Evolutionary conservation across 495 filamentous ascomycete genomes (phyloP).

Genomic region (Neurospora terricola): DNA sequence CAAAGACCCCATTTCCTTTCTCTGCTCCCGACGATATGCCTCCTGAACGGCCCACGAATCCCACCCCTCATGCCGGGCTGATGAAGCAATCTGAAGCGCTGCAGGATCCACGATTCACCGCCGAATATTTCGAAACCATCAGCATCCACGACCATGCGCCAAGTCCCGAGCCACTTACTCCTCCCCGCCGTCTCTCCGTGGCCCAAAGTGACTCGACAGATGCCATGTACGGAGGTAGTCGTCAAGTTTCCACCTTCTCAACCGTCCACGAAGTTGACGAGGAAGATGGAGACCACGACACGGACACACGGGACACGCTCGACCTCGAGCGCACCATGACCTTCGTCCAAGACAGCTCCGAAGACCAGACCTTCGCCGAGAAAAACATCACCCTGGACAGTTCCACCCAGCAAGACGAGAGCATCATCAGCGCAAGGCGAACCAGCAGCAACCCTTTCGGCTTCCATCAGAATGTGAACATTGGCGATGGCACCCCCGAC

Average conservation of each 20-base stretch:
- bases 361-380: not conserved
- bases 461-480: not conserved
- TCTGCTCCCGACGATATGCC: not conserved
- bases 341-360: not conserved
- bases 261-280: not conserved
- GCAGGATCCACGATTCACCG: not conserved
- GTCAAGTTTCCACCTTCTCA: not conserved
- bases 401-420: not conserved
- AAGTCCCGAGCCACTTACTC: not conserved
- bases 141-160: not conserved
- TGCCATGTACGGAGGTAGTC: not conserved
- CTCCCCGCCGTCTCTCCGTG: not conserved
- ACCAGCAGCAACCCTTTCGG: not conserved
- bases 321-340: not conserved
- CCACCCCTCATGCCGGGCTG: slow-evolving; percentile 1
- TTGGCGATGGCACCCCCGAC: not conserved
- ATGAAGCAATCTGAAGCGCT: not conserved
- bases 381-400: not conserved
- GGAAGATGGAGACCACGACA: not conserved
- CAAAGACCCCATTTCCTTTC: not conserved
- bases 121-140: not conserved
- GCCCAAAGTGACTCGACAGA: not conserved
- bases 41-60: slow-evolving; percentile 1
- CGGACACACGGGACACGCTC: not conserved
- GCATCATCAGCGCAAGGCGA: not conserved